Evolutionary conservation across 2,329 filamentous ascomycete genomes (phyloP).

Genomic region (Trichoderma gracile): DNA sequence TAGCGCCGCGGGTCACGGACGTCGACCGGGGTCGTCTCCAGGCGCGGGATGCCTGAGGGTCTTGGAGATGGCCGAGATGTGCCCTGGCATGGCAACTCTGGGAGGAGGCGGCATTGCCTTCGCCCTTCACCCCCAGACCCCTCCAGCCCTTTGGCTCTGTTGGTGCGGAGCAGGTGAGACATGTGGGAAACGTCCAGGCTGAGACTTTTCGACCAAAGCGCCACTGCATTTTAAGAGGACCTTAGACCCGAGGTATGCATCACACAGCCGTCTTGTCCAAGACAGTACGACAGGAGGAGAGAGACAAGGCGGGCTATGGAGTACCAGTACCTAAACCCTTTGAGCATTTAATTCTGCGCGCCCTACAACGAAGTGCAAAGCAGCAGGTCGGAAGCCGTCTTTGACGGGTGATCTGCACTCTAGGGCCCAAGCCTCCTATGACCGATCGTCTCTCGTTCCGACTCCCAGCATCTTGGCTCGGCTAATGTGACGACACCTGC

Average conservation of each 20-base stretch:
- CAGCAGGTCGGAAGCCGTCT: neutral
- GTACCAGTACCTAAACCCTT: neutral
- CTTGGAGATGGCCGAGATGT: neutral
- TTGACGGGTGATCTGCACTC: neutral
- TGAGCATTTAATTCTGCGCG: neutral
- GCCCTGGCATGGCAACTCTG: slow-evolving; percentile 18
- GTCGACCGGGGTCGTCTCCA: slow-evolving; percentile 13
- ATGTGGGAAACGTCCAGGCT: slow-evolving; percentile 7
- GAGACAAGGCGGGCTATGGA: slow-evolving; percentile 6
- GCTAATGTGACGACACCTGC: slow-evolving; percentile 1
- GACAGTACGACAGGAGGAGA: slow-evolving; percentile 16
- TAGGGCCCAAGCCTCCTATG: no score
- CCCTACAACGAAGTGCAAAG: neutral
- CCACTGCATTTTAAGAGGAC: slow-evolving; percentile 9
- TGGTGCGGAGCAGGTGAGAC: slow-evolving; percentile 19
- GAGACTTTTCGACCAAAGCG: slow-evolving; percentile 3
- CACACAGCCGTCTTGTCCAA: slow-evolving; percentile 16
- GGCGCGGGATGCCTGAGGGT: neutral
- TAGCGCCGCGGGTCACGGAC: slow-evolving; percentile 27
- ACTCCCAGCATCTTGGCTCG: neutral
- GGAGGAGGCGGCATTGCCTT: slow-evolving; percentile 6
- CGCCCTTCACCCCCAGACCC: neutral
- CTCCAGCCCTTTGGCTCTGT: neutral
- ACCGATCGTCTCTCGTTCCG: neutral
- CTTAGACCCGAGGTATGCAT: slow-evolving; percentile 24